phyloP scores from a whole-genome alignment of 2,329 filamentous ascomycete species.

The Teratosphaeria destructans region DNA sequence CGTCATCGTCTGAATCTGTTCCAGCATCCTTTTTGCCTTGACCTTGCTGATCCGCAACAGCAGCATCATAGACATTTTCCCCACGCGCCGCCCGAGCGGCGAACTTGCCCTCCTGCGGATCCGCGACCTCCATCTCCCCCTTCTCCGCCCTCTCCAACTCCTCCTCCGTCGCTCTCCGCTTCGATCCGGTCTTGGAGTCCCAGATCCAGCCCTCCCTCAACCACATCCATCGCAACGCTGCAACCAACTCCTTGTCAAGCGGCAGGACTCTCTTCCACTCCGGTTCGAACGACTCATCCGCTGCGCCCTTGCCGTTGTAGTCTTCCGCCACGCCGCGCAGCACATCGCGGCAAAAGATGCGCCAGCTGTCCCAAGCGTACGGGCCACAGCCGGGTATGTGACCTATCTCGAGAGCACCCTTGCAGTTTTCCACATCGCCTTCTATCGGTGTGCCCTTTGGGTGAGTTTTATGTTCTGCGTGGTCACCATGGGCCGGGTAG shows the following conservation, averaged over 20 bases:
- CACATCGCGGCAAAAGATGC: slow-evolving; percentile 81
- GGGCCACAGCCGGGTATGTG: slow-evolving; percentile 67
- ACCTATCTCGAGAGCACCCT: slow-evolving; percentile 68
- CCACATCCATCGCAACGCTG: slow-evolving; percentile 86
- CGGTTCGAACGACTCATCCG: slow-evolving; percentile 50
- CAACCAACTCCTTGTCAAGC: slow-evolving; percentile 77
- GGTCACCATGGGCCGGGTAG: slow-evolving; percentile 5
- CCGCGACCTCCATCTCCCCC: slow-evolving; percentile 40
- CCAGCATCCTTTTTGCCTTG: neutral
- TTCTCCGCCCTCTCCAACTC: slow-evolving; percentile 48
- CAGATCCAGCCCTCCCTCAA: slow-evolving; percentile 74
- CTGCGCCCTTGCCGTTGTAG: slow-evolving; percentile 52
- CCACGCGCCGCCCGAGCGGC: slow-evolving; percentile 13
- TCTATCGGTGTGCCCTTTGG: neutral
- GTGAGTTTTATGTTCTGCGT: slow-evolving; percentile 1
- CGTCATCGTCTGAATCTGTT: neutral
- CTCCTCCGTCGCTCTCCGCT: slow-evolving; percentile 41
- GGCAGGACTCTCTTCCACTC: slow-evolving; percentile 87
- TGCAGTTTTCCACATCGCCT: slow-evolving; percentile 31
- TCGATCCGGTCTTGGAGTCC: slow-evolving; percentile 62
- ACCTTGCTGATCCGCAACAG: neutral
- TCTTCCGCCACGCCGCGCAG: slow-evolving; percentile 55
- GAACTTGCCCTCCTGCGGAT: slow-evolving; percentile 18
- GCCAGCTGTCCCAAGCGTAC: slow-evolving; percentile 83
- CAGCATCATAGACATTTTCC: neutral